These are phyloP conservation scores for Calonectria fujianensis DNA, from an alignment of 2,329 filamentous ascomycete species.

Conservation along the genomic window DNA sequence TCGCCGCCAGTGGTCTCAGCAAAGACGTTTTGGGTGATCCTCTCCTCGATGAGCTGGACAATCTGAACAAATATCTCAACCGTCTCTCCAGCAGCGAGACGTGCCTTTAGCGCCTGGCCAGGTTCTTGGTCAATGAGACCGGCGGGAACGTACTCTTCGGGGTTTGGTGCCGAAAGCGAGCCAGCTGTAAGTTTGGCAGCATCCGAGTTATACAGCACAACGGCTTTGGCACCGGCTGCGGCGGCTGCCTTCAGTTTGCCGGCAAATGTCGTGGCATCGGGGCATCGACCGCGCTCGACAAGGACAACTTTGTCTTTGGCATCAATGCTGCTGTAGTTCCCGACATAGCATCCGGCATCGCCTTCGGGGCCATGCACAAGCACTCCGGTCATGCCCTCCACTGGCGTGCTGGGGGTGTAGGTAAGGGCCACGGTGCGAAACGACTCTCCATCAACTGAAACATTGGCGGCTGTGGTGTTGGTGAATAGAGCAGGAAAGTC, in stretches of 20 bases:
- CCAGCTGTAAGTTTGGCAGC: constrained; percentile 57
- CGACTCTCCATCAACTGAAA: constrained; percentile 52
- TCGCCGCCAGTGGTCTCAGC: constrained; percentile 67
- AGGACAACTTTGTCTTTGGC: constrained; percentile 58
- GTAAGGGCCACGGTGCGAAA: constrained; percentile 56
- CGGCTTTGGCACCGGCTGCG: constrained; percentile 55
- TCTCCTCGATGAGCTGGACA: constrained; percentile 60
- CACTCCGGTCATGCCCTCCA: constrained; percentile 54
- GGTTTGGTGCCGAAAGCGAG: constrained; percentile 52
- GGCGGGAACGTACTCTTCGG: constrained; percentile 54
- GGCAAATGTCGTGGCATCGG: constrained; percentile 57
- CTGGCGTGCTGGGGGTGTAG: constrained; percentile 57
- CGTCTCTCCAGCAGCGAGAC: constrained; percentile 58
- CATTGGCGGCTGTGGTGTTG: constrained; percentile 48
- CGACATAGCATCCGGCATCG: constrained; percentile 49
- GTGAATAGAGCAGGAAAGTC: constrained; percentile 56
- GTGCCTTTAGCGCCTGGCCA: constrained; percentile 54
- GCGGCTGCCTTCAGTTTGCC: constrained; percentile 57
- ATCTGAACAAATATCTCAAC: constrained; percentile 61
- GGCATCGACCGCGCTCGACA: constrained; percentile 57
- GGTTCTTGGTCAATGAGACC: constrained; percentile 58
- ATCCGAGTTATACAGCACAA: constrained; percentile 58
- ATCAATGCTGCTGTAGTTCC: constrained; percentile 53
- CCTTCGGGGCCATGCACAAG: constrained; percentile 56
- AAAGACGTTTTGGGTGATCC: constrained; percentile 66